These are phyloP conservation scores for Garcia nutans DNA, from an alignment of 345 rosid species.

Conservation along the genomic window DNA sequence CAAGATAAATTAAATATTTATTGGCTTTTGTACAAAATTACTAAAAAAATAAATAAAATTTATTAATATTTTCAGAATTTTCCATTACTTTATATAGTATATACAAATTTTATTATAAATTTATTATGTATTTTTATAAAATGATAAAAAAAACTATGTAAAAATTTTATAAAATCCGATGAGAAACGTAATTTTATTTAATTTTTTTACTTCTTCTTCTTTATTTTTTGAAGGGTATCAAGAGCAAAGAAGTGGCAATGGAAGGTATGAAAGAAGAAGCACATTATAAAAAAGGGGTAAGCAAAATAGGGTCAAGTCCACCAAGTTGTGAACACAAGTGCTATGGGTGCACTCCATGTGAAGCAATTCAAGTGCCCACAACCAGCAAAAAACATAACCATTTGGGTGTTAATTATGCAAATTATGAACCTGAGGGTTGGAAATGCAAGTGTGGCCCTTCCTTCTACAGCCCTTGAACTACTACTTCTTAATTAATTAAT, in stretches of 20 bases:
- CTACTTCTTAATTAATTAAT: neutral
- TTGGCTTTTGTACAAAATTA: no score
- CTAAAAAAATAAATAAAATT: no score
- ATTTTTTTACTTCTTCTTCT: neutral
- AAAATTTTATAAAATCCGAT: no score
- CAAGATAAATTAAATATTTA: no score
- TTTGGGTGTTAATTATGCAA: conserved; percentile 51
- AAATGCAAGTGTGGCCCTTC: conserved; percentile 80
- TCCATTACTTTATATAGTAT: no score
- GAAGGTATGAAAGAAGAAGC: conserved; percentile 12
- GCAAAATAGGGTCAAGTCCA: conserved; percentile 71
- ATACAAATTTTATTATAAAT: no score
- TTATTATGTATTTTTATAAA: no score
- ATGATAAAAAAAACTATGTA: no score
- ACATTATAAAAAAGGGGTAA: conserved; percentile 17
- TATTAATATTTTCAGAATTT: no score
- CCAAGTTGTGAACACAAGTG: conserved; percentile 80
- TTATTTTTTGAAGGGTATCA: conserved; percentile 13
- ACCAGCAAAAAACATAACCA: conserved; percentile 28
- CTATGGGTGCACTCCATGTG: conserved; percentile 72
- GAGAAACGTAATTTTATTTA: no score
- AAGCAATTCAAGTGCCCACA: conserved; percentile 70
- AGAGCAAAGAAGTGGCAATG: conserved; percentile 11
- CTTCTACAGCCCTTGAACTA: conserved; percentile 45
- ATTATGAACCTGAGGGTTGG: conserved; percentile 87